Evolutionary conservation across 2,329 filamentous ascomycete genomes (phyloP).

Genomic region (Hypomyces rosellus): DNA sequence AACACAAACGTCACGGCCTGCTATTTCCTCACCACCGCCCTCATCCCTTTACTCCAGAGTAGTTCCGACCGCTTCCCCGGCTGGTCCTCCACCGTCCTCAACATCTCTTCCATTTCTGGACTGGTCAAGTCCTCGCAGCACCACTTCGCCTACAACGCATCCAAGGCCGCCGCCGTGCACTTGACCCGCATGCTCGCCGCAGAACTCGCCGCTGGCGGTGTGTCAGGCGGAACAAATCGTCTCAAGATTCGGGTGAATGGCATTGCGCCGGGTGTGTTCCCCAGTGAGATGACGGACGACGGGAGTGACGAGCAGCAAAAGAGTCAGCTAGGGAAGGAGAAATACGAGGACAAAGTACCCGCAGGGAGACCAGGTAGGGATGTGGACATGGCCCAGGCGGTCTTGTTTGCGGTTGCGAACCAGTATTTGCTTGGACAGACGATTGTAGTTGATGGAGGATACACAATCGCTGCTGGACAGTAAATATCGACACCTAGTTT

Average conservation of each 20-base stretch:
- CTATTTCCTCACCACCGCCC: constrained; percentile 58
- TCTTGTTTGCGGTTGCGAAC: constrained; percentile 47
- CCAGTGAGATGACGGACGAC: constrained; percentile 64
- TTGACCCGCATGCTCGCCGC: constrained; percentile 57
- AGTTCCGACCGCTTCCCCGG: constrained; percentile 34
- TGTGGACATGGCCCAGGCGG: constrained; percentile 62
- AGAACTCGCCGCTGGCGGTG: constrained; percentile 46
- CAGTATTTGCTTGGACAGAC: constrained; percentile 40
- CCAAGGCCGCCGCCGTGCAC: constrained; percentile 60
- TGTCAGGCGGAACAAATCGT: not conserved
- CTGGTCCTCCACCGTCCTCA: constrained; percentile 56
- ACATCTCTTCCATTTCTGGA: constrained; percentile 63
- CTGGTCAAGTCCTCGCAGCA: constrained; percentile 57
- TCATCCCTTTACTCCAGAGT: constrained; percentile 56
- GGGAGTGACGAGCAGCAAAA: constrained; percentile 46
- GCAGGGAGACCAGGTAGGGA: constrained; percentile 62
- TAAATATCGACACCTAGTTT: constrained; percentile 14
- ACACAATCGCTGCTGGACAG: constrained; percentile 33
- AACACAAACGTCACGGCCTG: constrained; percentile 68
- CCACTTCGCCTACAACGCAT: constrained; percentile 59
- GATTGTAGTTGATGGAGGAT: constrained; percentile 38
- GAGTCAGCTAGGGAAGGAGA: constrained; percentile 50
- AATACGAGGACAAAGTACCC: constrained; percentile 52
- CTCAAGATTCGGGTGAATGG: constrained; percentile 64
- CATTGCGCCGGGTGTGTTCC: constrained; percentile 65